These are phyloP conservation scores for Teratosphaeriaceae sp. DNA, from an alignment of 2,329 filamentous ascomycete genomes.

Conservation along the genomic window DNA sequence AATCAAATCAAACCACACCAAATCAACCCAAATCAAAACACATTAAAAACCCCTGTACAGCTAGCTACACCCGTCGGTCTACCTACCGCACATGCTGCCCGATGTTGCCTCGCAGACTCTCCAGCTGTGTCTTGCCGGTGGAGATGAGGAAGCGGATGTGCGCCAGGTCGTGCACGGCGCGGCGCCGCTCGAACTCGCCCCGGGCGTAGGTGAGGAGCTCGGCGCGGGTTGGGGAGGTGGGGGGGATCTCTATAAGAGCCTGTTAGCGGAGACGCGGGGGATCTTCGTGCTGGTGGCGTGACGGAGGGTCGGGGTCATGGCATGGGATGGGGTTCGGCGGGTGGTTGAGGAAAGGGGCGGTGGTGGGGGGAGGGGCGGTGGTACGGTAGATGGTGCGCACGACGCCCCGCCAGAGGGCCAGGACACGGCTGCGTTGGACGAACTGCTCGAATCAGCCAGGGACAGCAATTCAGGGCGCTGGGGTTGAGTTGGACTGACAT, in stretches of 20 bases:
- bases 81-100: slow-evolving; percentile 22
- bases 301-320: no score
- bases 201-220: slow-evolving; percentile 45
- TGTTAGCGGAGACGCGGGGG: no score
- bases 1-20: no score
- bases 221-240: slow-evolving; percentile 28
- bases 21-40: no score
- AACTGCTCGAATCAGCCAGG: slow-evolving; percentile 30
- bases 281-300: no score
- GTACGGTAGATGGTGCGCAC: slow-evolving; percentile 35
- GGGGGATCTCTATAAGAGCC: slow-evolving; percentile 26
- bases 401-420: slow-evolving; percentile 44
- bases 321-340: no score
- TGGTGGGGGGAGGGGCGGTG: no score
- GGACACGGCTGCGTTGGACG: slow-evolving; percentile 41
- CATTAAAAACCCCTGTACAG: neutral
- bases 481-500: slow-evolving; percentile 18
- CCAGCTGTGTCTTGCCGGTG: slow-evolving; percentile 46
- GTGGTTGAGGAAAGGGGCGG: no score
- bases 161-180: slow-evolving; percentile 38
- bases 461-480: neutral
- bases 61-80: neutral
- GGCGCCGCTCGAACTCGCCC: slow-evolving; percentile 43
- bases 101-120: slow-evolving; percentile 40
- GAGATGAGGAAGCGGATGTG: slow-evolving; percentile 45